These are phyloP conservation scores for Botryotinia convoluta DNA, from an alignment of 2,329 filamentous ascomycete genomes.

Conservation along the genomic window DNA sequence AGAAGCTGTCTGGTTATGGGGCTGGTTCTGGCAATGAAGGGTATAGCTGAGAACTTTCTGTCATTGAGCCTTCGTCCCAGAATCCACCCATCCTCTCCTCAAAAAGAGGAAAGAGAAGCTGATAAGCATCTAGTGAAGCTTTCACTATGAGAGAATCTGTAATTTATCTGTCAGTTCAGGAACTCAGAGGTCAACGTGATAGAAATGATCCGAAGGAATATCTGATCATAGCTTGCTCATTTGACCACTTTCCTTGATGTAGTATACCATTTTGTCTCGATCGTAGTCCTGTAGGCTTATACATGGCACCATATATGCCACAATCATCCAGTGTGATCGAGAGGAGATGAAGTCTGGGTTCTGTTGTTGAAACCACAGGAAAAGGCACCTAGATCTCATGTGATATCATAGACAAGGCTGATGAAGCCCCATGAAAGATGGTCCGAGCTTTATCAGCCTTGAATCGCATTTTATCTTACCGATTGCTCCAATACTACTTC, in stretches of 20 bases:
- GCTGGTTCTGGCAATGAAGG: neutral
- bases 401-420: constrained; percentile 8
- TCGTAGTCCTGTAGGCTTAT: neutral
- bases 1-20: neutral
- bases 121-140: neutral
- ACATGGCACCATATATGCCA: neutral
- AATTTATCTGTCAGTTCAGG: neutral
- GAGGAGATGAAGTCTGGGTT: neutral
- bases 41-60: neutral
- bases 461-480: neutral
- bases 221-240: neutral
- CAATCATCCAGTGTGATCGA: neutral
- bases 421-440: neutral
- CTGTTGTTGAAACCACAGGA: too few species aligned
- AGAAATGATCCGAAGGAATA: neutral
- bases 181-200: neutral
- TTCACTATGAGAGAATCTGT: neutral
- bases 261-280: neutral
- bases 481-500: neutral
- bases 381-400: neutral
- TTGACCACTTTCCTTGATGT: neutral
- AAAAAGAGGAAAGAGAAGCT: neutral
- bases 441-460: constrained; percentile 10
- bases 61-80: neutral
- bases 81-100: neutral